phyloP scores from a whole-genome alignment of 352 stramenopile species.

The Phytophthora sansomeana region DNA sequence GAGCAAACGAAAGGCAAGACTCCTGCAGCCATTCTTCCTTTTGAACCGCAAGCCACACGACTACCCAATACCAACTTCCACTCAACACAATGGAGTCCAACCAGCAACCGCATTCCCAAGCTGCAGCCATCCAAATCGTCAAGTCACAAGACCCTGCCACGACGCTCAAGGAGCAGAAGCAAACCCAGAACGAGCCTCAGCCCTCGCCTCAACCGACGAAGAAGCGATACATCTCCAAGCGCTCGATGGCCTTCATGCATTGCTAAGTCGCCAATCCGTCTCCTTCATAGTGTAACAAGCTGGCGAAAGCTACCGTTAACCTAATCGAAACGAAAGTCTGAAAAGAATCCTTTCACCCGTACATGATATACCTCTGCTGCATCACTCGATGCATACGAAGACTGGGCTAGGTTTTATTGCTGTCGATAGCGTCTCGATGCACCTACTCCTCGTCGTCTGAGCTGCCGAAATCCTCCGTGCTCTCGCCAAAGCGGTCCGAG shows the following conservation, averaged over 20 bases:
- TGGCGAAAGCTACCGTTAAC: no score
- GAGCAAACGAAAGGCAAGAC: no score
- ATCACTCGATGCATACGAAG: no score
- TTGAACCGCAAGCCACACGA: constrained; percentile 5
- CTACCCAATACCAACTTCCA: background rate
- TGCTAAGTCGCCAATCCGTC: background rate
- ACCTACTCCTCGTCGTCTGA: constrained; percentile 40
- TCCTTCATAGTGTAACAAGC: no score
- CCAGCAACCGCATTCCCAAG: constrained; percentile 9
- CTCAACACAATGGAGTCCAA: constrained; percentile 14
- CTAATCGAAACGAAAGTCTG: background rate
- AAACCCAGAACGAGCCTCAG: background rate
- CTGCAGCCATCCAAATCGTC: constrained; percentile 16
- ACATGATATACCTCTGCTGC: no score
- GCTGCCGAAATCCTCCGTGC: constrained; percentile 50
- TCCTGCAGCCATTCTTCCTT: constrained; percentile 16
- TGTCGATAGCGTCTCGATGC: no score
- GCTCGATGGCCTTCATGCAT: constrained; percentile 30
- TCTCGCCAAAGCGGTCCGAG: constrained; percentile 58
- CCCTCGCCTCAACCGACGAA: constrained; percentile 20
- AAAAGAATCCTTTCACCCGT: no score
- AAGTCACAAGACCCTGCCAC: constrained; percentile 2
- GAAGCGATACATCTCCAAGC: constrained; percentile 31
- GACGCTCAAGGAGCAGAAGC: constrained; percentile 13
- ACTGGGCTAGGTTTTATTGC: no score